Evolutionary conservation across 805 yeast genomes (phyloP).

Genomic region (Zygoascus biomembranicola): DNA sequence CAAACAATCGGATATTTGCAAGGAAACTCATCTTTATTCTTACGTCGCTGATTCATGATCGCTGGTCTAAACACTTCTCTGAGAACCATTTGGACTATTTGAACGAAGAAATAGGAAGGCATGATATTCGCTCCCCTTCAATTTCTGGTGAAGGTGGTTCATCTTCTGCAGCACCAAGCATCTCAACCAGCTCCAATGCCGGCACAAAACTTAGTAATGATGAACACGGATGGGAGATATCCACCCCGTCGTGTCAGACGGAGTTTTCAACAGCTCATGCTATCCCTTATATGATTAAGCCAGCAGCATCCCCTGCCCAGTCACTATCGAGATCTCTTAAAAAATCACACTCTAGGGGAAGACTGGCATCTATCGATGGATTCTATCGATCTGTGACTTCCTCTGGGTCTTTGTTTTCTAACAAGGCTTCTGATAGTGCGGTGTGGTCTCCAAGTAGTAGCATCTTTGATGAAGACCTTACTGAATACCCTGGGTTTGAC

Average conservation of each 20-base stretch:
- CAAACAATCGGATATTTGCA: slow-evolving; percentile 15
- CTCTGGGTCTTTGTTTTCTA: slow-evolving; percentile 5
- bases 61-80: slow-evolving; percentile 4
- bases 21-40: slow-evolving; percentile 17
- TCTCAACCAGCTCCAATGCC: neutral
- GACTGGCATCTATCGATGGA: slow-evolving; percentile 6
- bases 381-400: slow-evolving; percentile 4
- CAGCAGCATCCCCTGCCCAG: slow-evolving; percentile 13
- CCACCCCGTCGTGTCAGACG: slow-evolving; percentile 7
- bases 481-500: neutral
- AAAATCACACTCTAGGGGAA: neutral
- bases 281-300: slow-evolving; percentile 20
- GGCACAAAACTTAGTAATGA: slow-evolving; percentile 5
- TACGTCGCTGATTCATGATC: slow-evolving; percentile 14
- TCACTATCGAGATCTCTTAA: slow-evolving; percentile 16
- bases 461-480: neutral
- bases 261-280: slow-evolving; percentile 12
- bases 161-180: slow-evolving; percentile 2
- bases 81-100: neutral
- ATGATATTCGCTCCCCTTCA: neutral
- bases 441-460: neutral
- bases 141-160: neutral
- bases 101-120: neutral
- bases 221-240: slow-evolving; percentile 17
- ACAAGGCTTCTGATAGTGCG: neutral